Conservation (phyloP, 164 flowering plant genomes). For the Magnolia officinalis region DNA sequence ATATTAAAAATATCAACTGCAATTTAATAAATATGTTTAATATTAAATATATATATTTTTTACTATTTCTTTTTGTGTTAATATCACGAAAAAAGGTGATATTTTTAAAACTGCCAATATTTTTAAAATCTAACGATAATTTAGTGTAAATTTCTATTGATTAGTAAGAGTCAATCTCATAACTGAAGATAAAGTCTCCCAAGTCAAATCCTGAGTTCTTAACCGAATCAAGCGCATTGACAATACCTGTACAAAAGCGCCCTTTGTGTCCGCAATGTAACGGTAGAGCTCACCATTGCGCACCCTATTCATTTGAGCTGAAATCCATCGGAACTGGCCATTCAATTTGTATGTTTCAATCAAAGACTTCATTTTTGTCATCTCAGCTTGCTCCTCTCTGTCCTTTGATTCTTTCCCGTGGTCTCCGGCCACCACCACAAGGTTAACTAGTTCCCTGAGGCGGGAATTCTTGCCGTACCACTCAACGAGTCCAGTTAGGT, state of each 20-base stretch:
- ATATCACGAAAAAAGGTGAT: too few species aligned
- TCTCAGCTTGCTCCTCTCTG: slow-evolving; percentile 77
- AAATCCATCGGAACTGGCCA: slow-evolving; percentile 96
- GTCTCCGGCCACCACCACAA: slow-evolving; percentile 95
- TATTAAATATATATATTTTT: too few species aligned
- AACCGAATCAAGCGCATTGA: background rate
- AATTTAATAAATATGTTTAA: too few species aligned
- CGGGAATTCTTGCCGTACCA: slow-evolving; percentile 76
- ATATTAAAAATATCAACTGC: too few species aligned
- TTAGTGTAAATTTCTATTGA: too few species aligned
- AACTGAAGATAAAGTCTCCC: too few species aligned
- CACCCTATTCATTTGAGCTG: slow-evolving; percentile 94
- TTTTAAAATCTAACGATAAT: too few species aligned
- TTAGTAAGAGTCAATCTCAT: too few species aligned
- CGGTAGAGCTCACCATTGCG: slow-evolving; percentile 96
- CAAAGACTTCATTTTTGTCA: slow-evolving; percentile 76
- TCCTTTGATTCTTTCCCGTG: slow-evolving; percentile 91
- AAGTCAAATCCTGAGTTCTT: too few species aligned
- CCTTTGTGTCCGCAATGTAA: slow-evolving; percentile 82
- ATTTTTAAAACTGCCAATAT: too few species aligned
- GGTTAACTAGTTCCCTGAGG: slow-evolving; percentile 79
- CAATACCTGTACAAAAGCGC: slow-evolving; percentile 65
- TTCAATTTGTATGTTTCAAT: slow-evolving; percentile 80
- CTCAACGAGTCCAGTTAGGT: slow-evolving; percentile 92
- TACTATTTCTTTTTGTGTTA: too few species aligned